phyloP scores from a whole-genome alignment of 805 yeast species.

The Monosporozyma yasuniensis region DNA sequence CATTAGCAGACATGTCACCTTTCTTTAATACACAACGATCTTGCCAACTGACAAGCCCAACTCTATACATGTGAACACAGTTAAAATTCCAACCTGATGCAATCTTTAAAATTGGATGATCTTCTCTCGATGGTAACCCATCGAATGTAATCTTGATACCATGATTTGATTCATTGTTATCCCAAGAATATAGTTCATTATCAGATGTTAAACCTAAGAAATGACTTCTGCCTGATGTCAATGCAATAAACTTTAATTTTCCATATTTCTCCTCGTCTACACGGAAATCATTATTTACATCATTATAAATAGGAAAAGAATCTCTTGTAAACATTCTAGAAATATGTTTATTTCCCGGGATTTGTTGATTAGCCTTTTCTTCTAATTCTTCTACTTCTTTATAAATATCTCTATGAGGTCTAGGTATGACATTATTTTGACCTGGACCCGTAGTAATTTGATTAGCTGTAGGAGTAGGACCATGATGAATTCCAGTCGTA shows the following conservation, averaged over 20 bases:
- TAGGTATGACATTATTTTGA: background rate
- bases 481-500: constrained; percentile 15
- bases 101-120: constrained; percentile 36
- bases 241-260: constrained; percentile 34
- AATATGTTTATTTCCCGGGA: constrained; percentile 22
- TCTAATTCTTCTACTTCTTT: constrained; percentile 19
- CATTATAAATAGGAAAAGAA: constrained; percentile 16
- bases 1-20: constrained; percentile 29
- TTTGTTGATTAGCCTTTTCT: constrained; percentile 11
- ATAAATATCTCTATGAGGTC: constrained; percentile 25
- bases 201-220: constrained; percentile 48
- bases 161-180: constrained; percentile 31
- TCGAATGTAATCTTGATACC: constrained; percentile 41
- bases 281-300: constrained; percentile 3
- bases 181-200: constrained; percentile 55
- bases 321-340: constrained; percentile 25
- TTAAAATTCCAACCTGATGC: constrained; percentile 63
- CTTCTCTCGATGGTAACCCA: constrained; percentile 12
- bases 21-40: constrained; percentile 25
- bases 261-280: constrained; percentile 15
- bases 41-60: constrained; percentile 56
- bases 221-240: constrained; percentile 58
- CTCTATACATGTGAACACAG: constrained; percentile 38
- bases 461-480: constrained; percentile 12
- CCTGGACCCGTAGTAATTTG: background rate